phyloP scores from a whole-genome alignment of 2,329 filamentous ascomycete genomes.

The Aspergillus oerlinghausenensis region DNA sequence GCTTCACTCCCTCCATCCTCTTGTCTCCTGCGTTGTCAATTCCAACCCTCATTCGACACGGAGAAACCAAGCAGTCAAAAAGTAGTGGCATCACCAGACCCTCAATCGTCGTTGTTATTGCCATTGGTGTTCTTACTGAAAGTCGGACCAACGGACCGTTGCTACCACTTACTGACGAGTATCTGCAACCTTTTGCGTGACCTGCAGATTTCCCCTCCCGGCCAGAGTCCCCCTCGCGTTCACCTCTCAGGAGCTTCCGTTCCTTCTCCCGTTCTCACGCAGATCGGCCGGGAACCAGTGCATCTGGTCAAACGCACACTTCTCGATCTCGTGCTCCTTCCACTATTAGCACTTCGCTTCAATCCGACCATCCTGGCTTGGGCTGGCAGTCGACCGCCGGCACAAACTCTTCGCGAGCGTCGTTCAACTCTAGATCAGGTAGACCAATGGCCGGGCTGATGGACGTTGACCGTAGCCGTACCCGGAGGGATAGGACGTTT shows the following conservation, averaged over 20 bases:
- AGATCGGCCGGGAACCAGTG: slow-evolving; percentile 27
- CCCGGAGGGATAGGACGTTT: slow-evolving; percentile 86
- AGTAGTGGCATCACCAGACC: background rate
- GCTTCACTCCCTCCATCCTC: background rate
- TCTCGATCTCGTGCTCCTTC: slow-evolving; percentile 24
- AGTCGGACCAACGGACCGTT: background rate
- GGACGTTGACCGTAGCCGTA: slow-evolving; percentile 71
- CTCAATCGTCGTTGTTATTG: background rate
- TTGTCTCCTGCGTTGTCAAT: background rate
- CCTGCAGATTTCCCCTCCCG: slow-evolving; percentile 24
- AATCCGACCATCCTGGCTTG: slow-evolving; percentile 16
- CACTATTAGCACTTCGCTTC: slow-evolving; percentile 16
- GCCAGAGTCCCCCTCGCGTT: slow-evolving; percentile 30
- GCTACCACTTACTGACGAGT: slow-evolving; percentile 3
- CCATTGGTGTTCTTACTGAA: background rate
- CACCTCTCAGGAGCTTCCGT: slow-evolving; percentile 26
- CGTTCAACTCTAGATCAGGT: slow-evolving; percentile 36
- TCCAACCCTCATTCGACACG: background rate
- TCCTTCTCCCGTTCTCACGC: slow-evolving; percentile 23
- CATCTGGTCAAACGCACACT: slow-evolving; percentile 24
- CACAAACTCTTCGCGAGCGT: slow-evolving; percentile 30
- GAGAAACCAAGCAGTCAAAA: background rate
- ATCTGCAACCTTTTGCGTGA: slow-evolving; percentile 7
- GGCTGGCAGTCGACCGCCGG: slow-evolving; percentile 16
- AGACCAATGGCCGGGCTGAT: slow-evolving; percentile 59